Conservation (phyloP, 2,329 filamentous ascomycete species). For the Chaetomiaceae sp. region DNA sequence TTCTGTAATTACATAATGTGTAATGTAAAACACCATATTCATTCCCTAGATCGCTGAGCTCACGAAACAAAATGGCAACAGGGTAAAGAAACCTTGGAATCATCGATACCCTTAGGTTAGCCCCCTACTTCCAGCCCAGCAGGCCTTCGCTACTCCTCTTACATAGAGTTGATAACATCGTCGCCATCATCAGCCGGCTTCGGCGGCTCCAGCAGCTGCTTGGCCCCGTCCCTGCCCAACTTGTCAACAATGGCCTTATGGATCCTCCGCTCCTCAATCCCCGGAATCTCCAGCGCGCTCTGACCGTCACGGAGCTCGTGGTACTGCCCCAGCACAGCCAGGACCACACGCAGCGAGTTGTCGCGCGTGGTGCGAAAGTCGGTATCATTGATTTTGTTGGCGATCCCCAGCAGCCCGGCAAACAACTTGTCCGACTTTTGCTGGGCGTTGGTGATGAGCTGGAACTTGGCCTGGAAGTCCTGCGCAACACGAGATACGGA, state of each 20-base stretch:
- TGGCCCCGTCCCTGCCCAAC: background rate
- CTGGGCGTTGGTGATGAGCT: background rate
- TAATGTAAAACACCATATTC: too few species aligned
- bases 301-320: background rate
- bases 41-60: too few species aligned
- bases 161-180: background rate
- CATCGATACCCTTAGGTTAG: too few species aligned
- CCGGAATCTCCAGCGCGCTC: background rate
- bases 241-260: background rate
- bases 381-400: background rate
- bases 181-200: background rate
- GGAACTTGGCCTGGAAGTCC: constrained; percentile 4
- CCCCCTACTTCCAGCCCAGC: too few species aligned
- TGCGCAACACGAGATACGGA: background rate
- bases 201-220: background rate
- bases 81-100: too few species aligned
- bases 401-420: background rate
- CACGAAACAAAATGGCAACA: too few species aligned
- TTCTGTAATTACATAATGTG: too few species aligned
- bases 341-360: constrained; percentile 1
- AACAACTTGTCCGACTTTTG: background rate
- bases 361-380: background rate
- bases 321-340: background rate
- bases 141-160: too few species aligned
- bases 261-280: background rate